A percentile compares a stretch with the other conserved stretches of the same genome.
Conservation (phyloP, 1,284 basidiomycete species). For the Pseudozyma sp. region DNA sequence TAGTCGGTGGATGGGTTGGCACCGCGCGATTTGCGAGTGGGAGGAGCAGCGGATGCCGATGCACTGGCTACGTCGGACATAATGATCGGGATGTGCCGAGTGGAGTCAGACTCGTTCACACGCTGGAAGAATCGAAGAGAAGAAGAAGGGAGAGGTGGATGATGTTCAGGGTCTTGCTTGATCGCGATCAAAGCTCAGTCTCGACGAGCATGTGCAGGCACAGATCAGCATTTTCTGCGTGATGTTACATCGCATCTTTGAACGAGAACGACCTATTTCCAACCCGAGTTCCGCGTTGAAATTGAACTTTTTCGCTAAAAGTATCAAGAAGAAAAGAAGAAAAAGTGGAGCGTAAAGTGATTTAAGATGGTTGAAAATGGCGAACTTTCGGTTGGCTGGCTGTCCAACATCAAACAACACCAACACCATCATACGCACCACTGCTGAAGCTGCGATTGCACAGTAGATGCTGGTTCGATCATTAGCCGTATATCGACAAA, state of each 20-base stretch:
- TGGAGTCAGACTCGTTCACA: too few relatives aligned
- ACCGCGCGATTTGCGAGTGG: conserved; percentile 31
- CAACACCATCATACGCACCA: conserved; percentile 5
- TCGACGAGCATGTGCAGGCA: background rate
- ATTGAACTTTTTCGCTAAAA: background rate
- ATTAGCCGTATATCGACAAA: background rate
- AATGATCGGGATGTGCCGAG: background rate
- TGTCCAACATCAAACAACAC: background rate
- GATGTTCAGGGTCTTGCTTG: conserved; percentile 6
- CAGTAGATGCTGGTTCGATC: conserved; percentile 34
- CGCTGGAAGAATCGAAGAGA: background rate
- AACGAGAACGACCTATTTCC: too few relatives aligned
- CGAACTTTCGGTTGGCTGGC: conserved; percentile 15
- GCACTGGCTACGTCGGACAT: conserved; percentile 36
- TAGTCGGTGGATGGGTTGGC: conserved; percentile 49
- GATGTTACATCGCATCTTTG: conserved; percentile 19
- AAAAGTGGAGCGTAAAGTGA: conserved; percentile 10
- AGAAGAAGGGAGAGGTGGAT: conserved; percentile 1
- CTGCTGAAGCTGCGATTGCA: background rate
- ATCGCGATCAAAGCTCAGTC: conserved; percentile 1
- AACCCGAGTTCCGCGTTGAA: conserved; percentile 4
- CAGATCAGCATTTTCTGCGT: conserved; percentile 18
- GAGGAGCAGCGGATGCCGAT: conserved; percentile 7
- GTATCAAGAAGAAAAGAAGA: background rate
- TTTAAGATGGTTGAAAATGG: conserved; percentile 15